A percentile compares a stretch with the other conserved stretches of the same genome.
Conservation (phyloP, 352 stramenopile species). For the Aphanomyces euteiches region DNA sequence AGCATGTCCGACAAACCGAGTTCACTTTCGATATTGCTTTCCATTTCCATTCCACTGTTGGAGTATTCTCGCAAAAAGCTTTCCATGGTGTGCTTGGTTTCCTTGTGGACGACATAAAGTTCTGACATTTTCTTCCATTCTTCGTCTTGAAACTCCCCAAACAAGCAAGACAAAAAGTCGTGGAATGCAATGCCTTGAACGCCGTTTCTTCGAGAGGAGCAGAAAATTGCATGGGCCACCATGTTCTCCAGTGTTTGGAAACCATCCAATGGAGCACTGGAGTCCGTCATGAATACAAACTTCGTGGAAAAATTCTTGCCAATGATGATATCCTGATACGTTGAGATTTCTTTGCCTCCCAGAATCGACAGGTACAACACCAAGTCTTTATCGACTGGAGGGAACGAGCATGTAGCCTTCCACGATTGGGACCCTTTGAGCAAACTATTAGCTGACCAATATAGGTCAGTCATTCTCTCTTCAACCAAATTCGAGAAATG, state of each 20-base stretch:
- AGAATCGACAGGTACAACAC: conserved; percentile 39
- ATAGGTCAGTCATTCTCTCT: not conserved
- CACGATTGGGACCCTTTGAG: conserved; percentile 1
- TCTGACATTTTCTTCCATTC: not conserved
- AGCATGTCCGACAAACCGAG: not conserved
- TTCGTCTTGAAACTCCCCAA: conserved; percentile 30
- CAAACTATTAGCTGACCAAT: not conserved
- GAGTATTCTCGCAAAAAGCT: not conserved
- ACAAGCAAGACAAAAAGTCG: conserved; percentile 33
- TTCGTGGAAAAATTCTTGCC: conserved; percentile 28
- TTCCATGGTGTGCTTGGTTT: not conserved
- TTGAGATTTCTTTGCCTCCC: conserved; percentile 33
- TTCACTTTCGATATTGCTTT: too few relatives aligned
- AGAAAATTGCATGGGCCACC: conserved; percentile 37
- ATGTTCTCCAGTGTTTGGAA: conserved; percentile 36
- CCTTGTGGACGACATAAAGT: too few relatives aligned
- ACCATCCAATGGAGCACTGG: conserved; percentile 15
- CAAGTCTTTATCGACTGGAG: conserved; percentile 34
- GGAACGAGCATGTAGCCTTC: conserved; percentile 31
- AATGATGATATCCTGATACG: conserved; percentile 25
- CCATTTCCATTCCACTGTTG: not conserved
- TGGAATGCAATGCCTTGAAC: conserved; percentile 34
- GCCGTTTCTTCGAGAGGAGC: conserved; percentile 36
- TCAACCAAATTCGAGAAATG: conserved; percentile 22
- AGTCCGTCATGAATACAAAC: conserved; percentile 21